Percentiles rank a stretch among this genome's conserved stretches.
Conservation (phyloP, 768 basidiomycete genomes). For the Terana coerulea region DNA sequence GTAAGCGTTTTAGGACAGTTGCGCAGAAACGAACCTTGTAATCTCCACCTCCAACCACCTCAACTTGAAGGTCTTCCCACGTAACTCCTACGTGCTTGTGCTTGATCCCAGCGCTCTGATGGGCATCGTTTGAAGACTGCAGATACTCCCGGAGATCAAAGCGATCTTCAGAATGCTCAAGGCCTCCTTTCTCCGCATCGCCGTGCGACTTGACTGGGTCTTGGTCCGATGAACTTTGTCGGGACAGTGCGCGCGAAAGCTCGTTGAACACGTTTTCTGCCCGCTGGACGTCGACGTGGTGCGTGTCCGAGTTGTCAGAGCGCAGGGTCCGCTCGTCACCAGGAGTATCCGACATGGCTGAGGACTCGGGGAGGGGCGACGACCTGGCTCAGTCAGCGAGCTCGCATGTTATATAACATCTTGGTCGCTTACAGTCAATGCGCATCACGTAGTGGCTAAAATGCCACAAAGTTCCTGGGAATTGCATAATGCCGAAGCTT, state of each 20-base stretch:
- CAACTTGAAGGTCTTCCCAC: constrained; percentile 67
- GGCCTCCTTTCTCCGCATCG: constrained; percentile 41
- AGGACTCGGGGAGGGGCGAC: constrained; percentile 5
- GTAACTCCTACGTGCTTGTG: constrained; percentile 76
- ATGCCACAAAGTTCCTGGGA: not conserved
- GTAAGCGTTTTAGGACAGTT: not conserved
- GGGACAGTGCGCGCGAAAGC: constrained; percentile 38
- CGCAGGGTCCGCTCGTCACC: constrained; percentile 26
- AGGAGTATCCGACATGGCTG: constrained; percentile 25
- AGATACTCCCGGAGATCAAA: constrained; percentile 72
- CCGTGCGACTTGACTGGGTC: constrained; percentile 10
- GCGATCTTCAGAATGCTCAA: constrained; percentile 29
- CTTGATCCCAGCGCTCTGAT: constrained; percentile 60
- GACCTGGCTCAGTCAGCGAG: not conserved
- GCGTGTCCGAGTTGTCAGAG: constrained; percentile 14
- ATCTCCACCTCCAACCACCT: constrained; percentile 51
- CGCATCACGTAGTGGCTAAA: constrained; percentile 1
- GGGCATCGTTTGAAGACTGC: constrained; percentile 60
- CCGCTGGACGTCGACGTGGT: constrained; percentile 44
- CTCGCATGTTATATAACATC: not conserved
- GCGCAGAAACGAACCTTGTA: constrained; percentile 42
- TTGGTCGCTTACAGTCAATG: not conserved
- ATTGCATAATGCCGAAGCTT: constrained; percentile 1
- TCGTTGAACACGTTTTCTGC: constrained; percentile 54
- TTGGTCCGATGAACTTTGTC: constrained; percentile 6